These are phyloP conservation scores for Amyloporia xantha DNA, from an alignment of 768 basidiomycete species.

Conservation along the genomic window DNA sequence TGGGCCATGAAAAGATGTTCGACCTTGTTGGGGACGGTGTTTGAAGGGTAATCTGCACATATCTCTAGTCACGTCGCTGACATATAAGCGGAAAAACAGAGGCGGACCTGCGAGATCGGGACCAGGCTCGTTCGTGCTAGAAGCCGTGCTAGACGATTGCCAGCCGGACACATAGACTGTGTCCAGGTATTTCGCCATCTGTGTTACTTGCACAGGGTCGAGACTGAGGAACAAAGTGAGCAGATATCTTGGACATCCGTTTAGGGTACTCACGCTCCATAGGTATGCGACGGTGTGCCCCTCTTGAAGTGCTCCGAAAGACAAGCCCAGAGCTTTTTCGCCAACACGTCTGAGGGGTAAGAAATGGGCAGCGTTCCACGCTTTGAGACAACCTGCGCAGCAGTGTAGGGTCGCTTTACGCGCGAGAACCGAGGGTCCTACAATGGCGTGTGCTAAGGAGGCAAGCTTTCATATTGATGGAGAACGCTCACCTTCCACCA, in stretches of 20 bases:
- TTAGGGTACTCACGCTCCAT: slow-evolving; percentile 83
- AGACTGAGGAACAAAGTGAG: slow-evolving; percentile 45
- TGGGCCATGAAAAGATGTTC: slow-evolving; percentile 98
- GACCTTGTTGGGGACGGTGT: slow-evolving; percentile 98
- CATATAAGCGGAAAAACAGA: neutral
- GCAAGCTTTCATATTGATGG: neutral
- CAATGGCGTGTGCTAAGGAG: neutral
- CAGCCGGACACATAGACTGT: slow-evolving; percentile 98
- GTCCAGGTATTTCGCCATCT: slow-evolving; percentile 98
- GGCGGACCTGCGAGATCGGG: slow-evolving; percentile 90
- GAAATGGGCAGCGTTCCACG: slow-evolving; percentile 79
- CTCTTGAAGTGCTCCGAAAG: slow-evolving; percentile 71
- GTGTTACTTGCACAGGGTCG: slow-evolving; percentile 95
- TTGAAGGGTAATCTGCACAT: slow-evolving; percentile 84
- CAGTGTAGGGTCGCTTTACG: slow-evolving; percentile 88
- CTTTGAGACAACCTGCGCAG: slow-evolving; percentile 89
- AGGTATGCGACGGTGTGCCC: slow-evolving; percentile 87
- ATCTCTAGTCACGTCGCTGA: neutral
- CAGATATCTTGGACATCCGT: neutral
- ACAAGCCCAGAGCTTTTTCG: slow-evolving; percentile 77
- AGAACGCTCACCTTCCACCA: slow-evolving; percentile 79
- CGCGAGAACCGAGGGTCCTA: slow-evolving; percentile 83
- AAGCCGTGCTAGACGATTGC: slow-evolving; percentile 92
- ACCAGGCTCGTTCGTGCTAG: slow-evolving; percentile 91
- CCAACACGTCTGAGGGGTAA: slow-evolving; percentile 81